A percentile compares a stretch with the other conserved stretches of the same genome.
Conservation (phyloP, 2,329 filamentous ascomycete species). For the Hypoxylon sp. region DNA sequence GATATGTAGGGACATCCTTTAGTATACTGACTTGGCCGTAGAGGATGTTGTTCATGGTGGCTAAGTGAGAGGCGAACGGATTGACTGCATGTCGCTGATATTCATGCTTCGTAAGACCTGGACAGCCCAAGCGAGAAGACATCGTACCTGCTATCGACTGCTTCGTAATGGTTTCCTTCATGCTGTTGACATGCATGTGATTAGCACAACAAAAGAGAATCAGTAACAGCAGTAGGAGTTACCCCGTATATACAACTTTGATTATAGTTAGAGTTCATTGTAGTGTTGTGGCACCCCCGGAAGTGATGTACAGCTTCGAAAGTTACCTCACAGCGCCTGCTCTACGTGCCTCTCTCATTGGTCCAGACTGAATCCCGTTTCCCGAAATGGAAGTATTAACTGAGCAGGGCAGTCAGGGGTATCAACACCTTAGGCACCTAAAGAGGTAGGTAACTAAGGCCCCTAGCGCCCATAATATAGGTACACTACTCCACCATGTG, state of each 20-base stretch:
- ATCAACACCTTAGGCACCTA: no score
- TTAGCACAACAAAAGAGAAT: neutral
- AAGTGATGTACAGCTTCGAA: neutral
- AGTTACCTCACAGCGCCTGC: neutral
- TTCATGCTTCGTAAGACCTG: neutral
- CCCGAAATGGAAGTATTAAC: constrained; percentile 16
- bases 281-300: neutral
- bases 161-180: neutral
- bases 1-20: neutral
- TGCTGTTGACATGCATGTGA: neutral
- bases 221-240: neutral
- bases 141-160: neutral
- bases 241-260: neutral
- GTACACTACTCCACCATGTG: no score
- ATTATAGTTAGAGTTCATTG: neutral
- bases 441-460: no score
- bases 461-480: no score
- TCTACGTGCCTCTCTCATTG: constrained; percentile 23
- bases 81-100: neutral
- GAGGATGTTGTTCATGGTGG: neutral
- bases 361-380: constrained; percentile 7
- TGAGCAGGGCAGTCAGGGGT: neutral
- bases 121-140: neutral
- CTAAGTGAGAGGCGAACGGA: neutral
- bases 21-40: neutral